Conservation (phyloP, 495 filamentous ascomycete genomes). For the Daldinia caldariorum region DNA sequence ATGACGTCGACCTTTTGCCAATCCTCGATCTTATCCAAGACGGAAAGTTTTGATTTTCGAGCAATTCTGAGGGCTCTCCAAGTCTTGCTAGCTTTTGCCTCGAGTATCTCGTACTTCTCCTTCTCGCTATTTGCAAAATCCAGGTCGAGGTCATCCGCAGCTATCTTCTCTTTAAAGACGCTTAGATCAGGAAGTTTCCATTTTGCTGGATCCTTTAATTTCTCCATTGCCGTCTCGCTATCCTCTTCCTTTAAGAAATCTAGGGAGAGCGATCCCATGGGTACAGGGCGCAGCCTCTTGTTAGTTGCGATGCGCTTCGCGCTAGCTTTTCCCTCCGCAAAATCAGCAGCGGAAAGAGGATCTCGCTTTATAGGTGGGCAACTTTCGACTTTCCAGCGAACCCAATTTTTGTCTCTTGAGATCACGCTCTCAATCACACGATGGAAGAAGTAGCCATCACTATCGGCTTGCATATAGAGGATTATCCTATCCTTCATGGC, state of each 20-base stretch:
- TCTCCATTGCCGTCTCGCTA: constrained; percentile 56
- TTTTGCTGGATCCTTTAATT: constrained; percentile 57
- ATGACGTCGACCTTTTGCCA: constrained; percentile 70
- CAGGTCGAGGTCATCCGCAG: constrained; percentile 79
- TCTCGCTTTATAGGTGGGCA: constrained; percentile 86
- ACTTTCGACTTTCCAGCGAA: constrained; percentile 94
- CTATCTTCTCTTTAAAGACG: constrained; percentile 67
- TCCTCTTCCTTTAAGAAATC: constrained; percentile 77
- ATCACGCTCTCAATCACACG: constrained; percentile 96
- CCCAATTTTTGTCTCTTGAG: constrained; percentile 96
- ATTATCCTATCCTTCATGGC: constrained; percentile 78
- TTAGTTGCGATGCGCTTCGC: constrained; percentile 71
- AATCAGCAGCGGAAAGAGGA: constrained; percentile 70
- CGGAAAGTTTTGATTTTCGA: constrained; percentile 71
- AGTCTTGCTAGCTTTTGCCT: constrained; percentile 81
- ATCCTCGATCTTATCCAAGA: constrained; percentile 88
- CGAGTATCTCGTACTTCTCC: constrained; percentile 70
- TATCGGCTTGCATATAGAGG: constrained; percentile 77
- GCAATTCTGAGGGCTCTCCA: constrained; percentile 89
- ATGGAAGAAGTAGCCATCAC: constrained; percentile 90
- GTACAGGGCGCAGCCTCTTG: constrained; percentile 70
- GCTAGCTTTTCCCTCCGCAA: constrained; percentile 69
- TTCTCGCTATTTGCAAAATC: constrained; percentile 78
- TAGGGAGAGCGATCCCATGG: constrained; percentile 76
- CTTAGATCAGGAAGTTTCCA: constrained; percentile 58